A percentile compares a stretch with the other conserved stretches of the same genome.
phyloP scores from a whole-genome alignment of 2,329 filamentous ascomycete species.

The Colletotrichum nymphaeae region DNA sequence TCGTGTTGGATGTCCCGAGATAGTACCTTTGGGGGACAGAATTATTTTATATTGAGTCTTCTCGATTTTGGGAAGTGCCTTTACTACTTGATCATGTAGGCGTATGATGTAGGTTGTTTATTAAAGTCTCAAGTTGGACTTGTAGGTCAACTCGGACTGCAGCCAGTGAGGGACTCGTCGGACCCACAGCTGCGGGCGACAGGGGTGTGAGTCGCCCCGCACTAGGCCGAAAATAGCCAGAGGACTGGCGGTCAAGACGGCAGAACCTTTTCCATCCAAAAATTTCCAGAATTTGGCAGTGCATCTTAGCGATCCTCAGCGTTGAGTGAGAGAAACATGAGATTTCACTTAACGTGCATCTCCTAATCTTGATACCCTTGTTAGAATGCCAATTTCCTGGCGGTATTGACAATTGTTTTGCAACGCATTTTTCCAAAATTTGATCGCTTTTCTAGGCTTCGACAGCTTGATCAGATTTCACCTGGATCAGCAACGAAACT shows the following conservation, averaged over 20 bases:
- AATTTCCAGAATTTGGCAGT: constrained; percentile 44
- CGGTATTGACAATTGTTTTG: neutral
- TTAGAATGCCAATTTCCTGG: neutral
- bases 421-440: neutral
- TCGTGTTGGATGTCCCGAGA: constrained; percentile 37
- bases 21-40: neutral
- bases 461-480: neutral
- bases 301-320: constrained; percentile 22
- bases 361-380: constrained; percentile 12
- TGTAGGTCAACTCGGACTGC: constrained; percentile 24
- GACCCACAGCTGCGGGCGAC: constrained; percentile 2
- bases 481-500: neutral
- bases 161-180: neutral
- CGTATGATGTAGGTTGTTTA: neutral
- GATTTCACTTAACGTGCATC: neutral
- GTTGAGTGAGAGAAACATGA: neutral
- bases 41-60: neutral
- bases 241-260: constrained; percentile 49
- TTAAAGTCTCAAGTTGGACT: neutral
- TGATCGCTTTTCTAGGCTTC: neutral
- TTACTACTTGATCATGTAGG: neutral
- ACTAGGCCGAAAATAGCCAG: constrained; percentile 46
- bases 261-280: constrained; percentile 48
- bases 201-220: constrained; percentile 43
- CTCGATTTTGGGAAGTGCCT: neutral